These are phyloP conservation scores for Ustilaginoidea virens DNA, from an alignment of 2,329 filamentous ascomycete genomes.

Conservation along the genomic window DNA sequence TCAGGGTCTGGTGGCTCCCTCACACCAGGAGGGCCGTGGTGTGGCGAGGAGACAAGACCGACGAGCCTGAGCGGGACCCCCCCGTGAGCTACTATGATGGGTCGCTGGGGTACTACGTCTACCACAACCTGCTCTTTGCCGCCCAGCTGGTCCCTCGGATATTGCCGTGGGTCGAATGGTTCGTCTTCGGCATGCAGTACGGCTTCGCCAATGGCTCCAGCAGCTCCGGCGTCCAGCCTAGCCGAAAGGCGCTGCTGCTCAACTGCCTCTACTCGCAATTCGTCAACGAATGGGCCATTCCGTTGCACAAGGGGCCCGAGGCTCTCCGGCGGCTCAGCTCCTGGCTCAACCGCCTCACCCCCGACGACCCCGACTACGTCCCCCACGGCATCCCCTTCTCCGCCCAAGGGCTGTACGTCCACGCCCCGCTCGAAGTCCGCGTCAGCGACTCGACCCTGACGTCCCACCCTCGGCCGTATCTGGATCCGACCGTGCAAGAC, in stretches of 20 bases:
- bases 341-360: slow-evolving; percentile 56
- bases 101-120: slow-evolving; percentile 69
- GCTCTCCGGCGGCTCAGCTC: slow-evolving; percentile 68
- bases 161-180: slow-evolving; percentile 84
- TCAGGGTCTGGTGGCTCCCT: slow-evolving; percentile 94
- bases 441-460: slow-evolving; percentile 51
- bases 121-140: slow-evolving; percentile 78
- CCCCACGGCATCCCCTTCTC: slow-evolving; percentile 62
- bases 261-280: slow-evolving; percentile 98
- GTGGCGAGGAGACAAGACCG: slow-evolving; percentile 74
- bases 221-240: slow-evolving; percentile 64
- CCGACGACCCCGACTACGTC: slow-evolving; percentile 49
- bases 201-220: slow-evolving; percentile 60
- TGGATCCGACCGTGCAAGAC: slow-evolving; percentile 55
- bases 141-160: slow-evolving; percentile 64
- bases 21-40: slow-evolving; percentile 78
- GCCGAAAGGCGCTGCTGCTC: slow-evolving; percentile 72
- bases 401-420: slow-evolving; percentile 66
- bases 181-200: slow-evolving; percentile 95
- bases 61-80: slow-evolving; percentile 42
- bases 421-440: slow-evolving; percentile 86
- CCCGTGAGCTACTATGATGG: slow-evolving; percentile 67
- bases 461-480: slow-evolving; percentile 23
- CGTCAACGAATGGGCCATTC: slow-evolving; percentile 96
- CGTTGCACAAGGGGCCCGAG: slow-evolving; percentile 72